Percentiles rank a stretch among this genome's conserved stretches.
phyloP scores from a whole-genome alignment of 805 yeast species.

The Candida schatavii region DNA sequence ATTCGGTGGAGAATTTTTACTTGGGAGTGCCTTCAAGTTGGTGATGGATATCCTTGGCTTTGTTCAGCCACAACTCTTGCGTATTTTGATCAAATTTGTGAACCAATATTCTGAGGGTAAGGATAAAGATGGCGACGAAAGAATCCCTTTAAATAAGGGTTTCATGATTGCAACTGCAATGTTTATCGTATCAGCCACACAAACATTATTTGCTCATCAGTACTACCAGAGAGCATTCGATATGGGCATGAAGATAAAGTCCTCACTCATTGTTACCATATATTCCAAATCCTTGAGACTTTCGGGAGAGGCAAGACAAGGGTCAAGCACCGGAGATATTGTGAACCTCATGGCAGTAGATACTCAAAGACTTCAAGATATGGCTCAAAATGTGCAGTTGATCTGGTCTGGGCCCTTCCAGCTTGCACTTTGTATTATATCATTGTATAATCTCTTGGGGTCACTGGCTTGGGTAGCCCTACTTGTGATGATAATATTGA shows the following conservation, averaged over 20 bases:
- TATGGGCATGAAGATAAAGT: constrained; percentile 72
- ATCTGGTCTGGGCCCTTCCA: constrained; percentile 95
- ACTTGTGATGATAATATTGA: constrained; percentile 68
- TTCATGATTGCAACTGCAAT: constrained; percentile 70
- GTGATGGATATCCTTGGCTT: constrained; percentile 69
- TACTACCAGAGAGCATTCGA: constrained; percentile 73
- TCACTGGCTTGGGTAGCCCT: constrained; percentile 96
- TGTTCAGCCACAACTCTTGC: constrained; percentile 31
- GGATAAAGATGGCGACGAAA: constrained; percentile 15
- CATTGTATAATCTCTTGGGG: constrained; percentile 72
- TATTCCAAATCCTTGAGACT: constrained; percentile 66
- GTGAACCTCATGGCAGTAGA: constrained; percentile 95
- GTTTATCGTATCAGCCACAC: constrained; percentile 72
- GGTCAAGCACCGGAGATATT: constrained; percentile 85
- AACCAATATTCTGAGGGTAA: constrained; percentile 36
- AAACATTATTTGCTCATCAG: constrained; percentile 74
- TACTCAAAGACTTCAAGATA: constrained; percentile 81
- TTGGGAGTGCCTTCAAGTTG: constrained; percentile 72
- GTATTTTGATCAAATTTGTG: constrained; percentile 28
- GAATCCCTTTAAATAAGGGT: constrained; percentile 63
- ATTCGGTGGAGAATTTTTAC: constrained; percentile 65
- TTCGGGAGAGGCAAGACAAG: constrained; percentile 67
- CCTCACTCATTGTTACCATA: constrained; percentile 63
- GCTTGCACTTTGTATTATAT: constrained; percentile 67
- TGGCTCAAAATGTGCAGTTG: constrained; percentile 72